These are phyloP conservation scores for Aspergillus luchuensis DNA, from an alignment of 2,329 filamentous ascomycete species.

Conservation along the genomic window DNA sequence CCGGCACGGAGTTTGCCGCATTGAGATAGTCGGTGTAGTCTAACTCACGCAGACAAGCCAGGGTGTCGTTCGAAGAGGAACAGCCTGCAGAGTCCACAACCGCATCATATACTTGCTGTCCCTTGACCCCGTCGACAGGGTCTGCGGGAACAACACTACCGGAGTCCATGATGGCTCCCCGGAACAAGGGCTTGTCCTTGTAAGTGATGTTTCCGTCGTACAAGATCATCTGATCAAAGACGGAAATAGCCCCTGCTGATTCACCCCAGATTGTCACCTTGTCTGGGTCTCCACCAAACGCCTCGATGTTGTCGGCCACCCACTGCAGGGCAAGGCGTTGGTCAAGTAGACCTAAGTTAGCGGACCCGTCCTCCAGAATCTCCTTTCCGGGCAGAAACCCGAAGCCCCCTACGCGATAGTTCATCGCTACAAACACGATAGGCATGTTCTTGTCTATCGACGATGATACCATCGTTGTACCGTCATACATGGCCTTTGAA, in stretches of 20 bases:
- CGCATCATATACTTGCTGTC: constrained; percentile 57
- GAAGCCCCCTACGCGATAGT: constrained; percentile 75
- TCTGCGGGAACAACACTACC: constrained; percentile 65
- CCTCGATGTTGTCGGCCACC: constrained; percentile 74
- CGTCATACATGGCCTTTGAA: constrained; percentile 50
- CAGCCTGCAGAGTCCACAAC: constrained; percentile 54
- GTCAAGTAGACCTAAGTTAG: constrained; percentile 73
- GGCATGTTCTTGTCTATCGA: constrained; percentile 59
- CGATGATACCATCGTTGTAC: constrained; percentile 32
- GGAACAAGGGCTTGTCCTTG: constrained; percentile 74
- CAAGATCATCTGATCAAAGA: constrained; percentile 73
- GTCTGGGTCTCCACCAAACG: constrained; percentile 76
- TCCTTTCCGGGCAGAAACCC: constrained; percentile 73
- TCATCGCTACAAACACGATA: constrained; percentile 74
- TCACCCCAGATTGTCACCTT: constrained; percentile 82
- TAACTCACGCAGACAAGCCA: constrained; percentile 52
- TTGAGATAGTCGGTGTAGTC: constrained; percentile 55
- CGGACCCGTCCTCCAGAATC: constrained; percentile 65
- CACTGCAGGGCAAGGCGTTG: constrained; percentile 73
- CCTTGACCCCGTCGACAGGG: constrained; percentile 66
- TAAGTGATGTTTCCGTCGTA: constrained; percentile 73
- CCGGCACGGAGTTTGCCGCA: constrained; percentile 70
- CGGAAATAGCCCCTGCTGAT: constrained; percentile 70
- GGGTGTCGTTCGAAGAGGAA: constrained; percentile 42
- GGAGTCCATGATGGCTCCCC: constrained; percentile 76